These are phyloP conservation scores for Ormosia semicastrata DNA, from an alignment of 306 rosid genomes.

Conservation along the genomic window DNA sequence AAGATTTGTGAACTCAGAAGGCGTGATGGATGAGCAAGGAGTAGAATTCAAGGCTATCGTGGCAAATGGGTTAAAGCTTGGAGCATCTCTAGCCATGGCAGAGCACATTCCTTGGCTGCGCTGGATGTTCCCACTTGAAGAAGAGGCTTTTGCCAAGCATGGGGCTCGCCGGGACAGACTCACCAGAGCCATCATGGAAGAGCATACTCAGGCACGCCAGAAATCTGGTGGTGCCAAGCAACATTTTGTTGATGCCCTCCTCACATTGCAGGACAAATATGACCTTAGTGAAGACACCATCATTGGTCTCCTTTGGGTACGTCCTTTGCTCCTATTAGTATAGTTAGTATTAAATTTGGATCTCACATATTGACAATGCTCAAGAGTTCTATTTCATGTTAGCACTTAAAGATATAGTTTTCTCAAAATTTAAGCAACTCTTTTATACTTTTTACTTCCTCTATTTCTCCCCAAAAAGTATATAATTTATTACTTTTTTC, in stretches of 20 bases:
- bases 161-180: constrained; percentile 73
- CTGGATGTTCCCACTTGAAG: constrained; percentile 88
- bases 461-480: not conserved
- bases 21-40: constrained; percentile 69
- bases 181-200: constrained; percentile 85
- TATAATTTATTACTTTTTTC: not conserved
- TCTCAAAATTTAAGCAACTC: not conserved
- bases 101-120: constrained; percentile 90
- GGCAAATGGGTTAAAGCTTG: constrained; percentile 69
- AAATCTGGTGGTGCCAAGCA: constrained; percentile 65
- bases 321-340: not conserved
- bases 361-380: not conserved
- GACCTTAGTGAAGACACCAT: constrained; percentile 91
- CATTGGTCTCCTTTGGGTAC: constrained; percentile 89
- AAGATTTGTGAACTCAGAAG: constrained; percentile 74
- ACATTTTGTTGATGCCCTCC: constrained; percentile 86
- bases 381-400: no score
- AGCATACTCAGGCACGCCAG: constrained; percentile 70
- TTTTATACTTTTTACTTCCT: not conserved
- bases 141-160: constrained; percentile 76
- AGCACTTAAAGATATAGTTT: not conserved
- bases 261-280: constrained; percentile 72
- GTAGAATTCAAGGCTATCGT: constrained; percentile 68
- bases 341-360: not conserved
- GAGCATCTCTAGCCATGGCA: constrained; percentile 80